These are phyloP conservation scores for Colletotrichum destructivum DNA, from an alignment of 2,329 filamentous ascomycete species.

Conservation along the genomic window DNA sequence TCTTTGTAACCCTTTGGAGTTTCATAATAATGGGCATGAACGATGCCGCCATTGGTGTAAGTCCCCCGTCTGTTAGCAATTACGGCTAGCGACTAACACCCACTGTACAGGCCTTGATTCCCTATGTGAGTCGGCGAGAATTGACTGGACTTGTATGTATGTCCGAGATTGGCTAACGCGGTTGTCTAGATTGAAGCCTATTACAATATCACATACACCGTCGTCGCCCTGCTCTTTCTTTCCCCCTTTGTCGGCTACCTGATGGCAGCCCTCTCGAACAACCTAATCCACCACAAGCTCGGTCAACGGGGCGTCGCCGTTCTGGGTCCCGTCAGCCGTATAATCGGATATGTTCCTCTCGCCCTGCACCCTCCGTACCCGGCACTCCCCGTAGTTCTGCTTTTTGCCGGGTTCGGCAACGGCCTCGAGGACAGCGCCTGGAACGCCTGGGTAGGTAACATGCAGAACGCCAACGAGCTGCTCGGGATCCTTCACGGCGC, in stretches of 20 bases:
- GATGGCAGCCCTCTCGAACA: constrained; percentile 75
- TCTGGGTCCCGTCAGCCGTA: constrained; percentile 73
- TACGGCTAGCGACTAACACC: background rate
- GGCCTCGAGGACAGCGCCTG: constrained; percentile 75
- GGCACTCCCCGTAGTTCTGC: constrained; percentile 74
- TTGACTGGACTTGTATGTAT: background rate
- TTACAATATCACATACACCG: constrained; percentile 73
- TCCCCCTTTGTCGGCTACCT: constrained; percentile 78
- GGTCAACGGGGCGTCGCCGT: constrained; percentile 82
- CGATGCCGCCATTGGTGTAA: constrained; percentile 76
- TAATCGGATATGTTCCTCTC: constrained; percentile 76
- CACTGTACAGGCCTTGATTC: constrained; percentile 60
- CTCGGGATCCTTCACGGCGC: constrained; percentile 80
- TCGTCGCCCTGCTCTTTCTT: constrained; percentile 78
- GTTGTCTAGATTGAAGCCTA: constrained; percentile 68
- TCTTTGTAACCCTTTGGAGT: constrained; percentile 71
- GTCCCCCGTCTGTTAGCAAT: constrained; percentile 45
- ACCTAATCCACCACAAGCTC: constrained; percentile 72
- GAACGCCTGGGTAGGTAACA: constrained; percentile 77
- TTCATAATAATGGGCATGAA: constrained; percentile 79
- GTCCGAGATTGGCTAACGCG: background rate
- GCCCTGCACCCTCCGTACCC: constrained; percentile 79
- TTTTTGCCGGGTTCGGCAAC: constrained; percentile 79
- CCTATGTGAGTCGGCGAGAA: constrained; percentile 55
- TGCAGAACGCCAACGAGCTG: constrained; percentile 81